Conservation (phyloP, 768 basidiomycete genomes). For the Phaffia australis region DNA sequence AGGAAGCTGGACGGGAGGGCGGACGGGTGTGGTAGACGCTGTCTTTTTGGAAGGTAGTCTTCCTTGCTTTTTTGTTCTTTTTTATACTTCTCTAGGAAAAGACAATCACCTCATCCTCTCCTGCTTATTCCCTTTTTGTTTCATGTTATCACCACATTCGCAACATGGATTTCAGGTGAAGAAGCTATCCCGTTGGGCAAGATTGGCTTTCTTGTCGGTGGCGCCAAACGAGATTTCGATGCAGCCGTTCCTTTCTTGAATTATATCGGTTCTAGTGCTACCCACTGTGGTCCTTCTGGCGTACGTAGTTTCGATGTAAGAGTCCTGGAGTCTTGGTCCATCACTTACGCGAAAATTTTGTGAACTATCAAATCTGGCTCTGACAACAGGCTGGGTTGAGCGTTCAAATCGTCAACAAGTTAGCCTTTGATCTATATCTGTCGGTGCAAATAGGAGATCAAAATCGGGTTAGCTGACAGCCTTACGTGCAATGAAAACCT, state of each 20-base stretch:
- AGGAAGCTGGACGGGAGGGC: conserved; percentile 12
- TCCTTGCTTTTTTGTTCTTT: neutral
- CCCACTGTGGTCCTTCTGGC: conserved; percentile 10
- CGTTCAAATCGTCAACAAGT: conserved; percentile 5
- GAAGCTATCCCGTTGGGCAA: neutral
- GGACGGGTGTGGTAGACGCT: conserved; percentile 14
- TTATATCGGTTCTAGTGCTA: conserved; percentile 1
- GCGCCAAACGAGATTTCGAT: neutral
- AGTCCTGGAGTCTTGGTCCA: too few species aligned
- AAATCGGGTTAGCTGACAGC: neutral
- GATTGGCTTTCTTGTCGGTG: conserved; percentile 9
- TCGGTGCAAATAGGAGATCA: too few species aligned
- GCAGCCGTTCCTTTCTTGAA: conserved; percentile 8
- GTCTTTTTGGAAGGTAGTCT: conserved; percentile 7
- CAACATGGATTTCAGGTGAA: neutral
- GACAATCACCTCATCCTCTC: neutral
- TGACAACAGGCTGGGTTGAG: neutral
- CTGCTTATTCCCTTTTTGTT: neutral
- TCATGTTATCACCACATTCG: too few species aligned
- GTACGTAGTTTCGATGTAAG: too few species aligned
- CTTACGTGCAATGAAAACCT: neutral
- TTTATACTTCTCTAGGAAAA: neutral
- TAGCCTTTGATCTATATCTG: neutral
- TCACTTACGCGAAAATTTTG: too few species aligned
- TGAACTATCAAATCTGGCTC: too few species aligned